Percentiles rank a stretch among this genome's conserved stretches.
These are phyloP conservation scores for Tillandsia fasciculata DNA, from an alignment of 176 grass and related monocot species.

Conservation along the genomic window DNA sequence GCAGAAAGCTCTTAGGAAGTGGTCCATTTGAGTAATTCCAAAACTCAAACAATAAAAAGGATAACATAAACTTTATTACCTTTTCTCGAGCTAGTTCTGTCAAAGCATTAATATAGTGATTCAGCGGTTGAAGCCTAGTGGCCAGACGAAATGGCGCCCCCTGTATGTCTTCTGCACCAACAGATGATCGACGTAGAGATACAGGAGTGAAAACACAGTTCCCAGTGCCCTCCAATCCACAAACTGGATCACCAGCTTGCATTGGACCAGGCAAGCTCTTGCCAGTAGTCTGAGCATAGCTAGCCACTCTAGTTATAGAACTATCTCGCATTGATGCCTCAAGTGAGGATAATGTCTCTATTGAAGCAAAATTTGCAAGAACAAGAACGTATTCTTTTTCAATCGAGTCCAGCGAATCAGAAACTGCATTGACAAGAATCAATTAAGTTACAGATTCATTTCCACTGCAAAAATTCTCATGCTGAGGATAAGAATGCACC, in stretches of 20 bases:
- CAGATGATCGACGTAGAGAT: conserved; percentile 8
- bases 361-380: conserved; percentile 34
- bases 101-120: conserved; percentile 45
- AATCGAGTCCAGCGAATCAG: conserved; percentile 66
- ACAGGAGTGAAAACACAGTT: conserved; percentile 18
- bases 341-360: conserved; percentile 34
- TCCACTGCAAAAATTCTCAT: conserved; percentile 9
- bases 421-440: conserved; percentile 28
- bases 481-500: conserved; percentile 9
- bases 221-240: conserved; percentile 12
- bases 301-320: conserved; percentile 21
- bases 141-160: conserved; percentile 25
- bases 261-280: conserved; percentile 18
- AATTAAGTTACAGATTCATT: conserved; percentile 18
- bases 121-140: conserved; percentile 41
- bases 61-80: conserved; percentile 30
- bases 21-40: background rate
- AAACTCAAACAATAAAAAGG: background rate
- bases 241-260: conserved; percentile 21
- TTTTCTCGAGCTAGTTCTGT: conserved; percentile 51
- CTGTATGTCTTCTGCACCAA: conserved; percentile 27
- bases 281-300: conserved; percentile 15
- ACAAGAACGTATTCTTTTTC: conserved; percentile 62
- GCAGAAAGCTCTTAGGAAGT: background rate
- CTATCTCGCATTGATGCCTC: conserved; percentile 33